Base-by-base conservation (phyloP, 2,329 filamentous ascomycete genomes). In the Beauveria australis region DNA sequence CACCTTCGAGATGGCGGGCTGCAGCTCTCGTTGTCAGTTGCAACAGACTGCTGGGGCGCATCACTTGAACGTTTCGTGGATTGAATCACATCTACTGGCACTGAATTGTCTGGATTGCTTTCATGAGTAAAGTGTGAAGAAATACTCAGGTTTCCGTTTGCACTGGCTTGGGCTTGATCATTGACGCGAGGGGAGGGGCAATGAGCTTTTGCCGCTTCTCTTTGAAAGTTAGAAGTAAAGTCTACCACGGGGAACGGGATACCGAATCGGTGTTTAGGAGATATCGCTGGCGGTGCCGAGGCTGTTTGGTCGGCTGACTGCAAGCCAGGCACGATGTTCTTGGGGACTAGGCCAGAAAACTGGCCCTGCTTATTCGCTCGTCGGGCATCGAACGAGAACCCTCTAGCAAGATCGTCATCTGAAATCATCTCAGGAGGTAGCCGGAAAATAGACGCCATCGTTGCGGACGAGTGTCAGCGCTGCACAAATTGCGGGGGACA, bases 311-410 rank as follows among this genome's bases (percentile, higher is more conserved):
- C 9, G 48, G 53, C 22, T 61, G 49, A 6, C 4, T 37, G 49
- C 8, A 30, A 30, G 12, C 49, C 41, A 3, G 49, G 58, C 8
- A 60, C 18, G 19, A 53, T 53, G 22, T 30, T 60, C 18, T 33
- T 60, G 44, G 58, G 49, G 40, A 12, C 33, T 22, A 43, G 49
- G 1, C 58, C 55, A 16, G 61, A 64, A 10, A 64, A 66, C 14
- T 67, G 66, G 2, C 65, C 65, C 0, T 64, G 62, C n/a, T 61
- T 64, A 48, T 61, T 63, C n/a, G 60, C 49, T 43, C 47, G 57
- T 44, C 63, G 61, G 16, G 49, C 51, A 14, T 48, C 58, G n/a
- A 67, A 67, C 5, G 58, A 60, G 47, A 66, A 67, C 0, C 65
- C 66, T 22, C 60, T 41, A 7, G 62, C 44, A 2, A 65, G 54